Evolutionary conservation across 306 rosid species (phyloP).

Genomic region (Prunus mume): DNA sequence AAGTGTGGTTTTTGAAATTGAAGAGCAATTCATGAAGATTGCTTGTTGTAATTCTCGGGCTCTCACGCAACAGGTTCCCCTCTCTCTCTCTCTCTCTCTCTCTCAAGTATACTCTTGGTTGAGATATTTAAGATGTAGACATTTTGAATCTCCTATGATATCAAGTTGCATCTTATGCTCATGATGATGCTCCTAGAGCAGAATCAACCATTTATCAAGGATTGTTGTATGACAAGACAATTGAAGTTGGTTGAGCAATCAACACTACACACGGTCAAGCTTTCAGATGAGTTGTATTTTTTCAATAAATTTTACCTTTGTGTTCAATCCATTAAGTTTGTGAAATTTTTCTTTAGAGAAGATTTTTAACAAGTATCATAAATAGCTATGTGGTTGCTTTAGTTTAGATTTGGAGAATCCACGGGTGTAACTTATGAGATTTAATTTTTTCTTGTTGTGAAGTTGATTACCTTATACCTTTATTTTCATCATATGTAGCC

Average conservation of each 20-base stretch:
- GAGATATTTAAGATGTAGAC: background rate
- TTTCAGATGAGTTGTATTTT: background rate
- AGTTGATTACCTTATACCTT: too few species aligned
- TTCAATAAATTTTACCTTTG: background rate
- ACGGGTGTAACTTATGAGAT: too few species aligned
- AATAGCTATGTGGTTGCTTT: too few species aligned
- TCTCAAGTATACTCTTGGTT: background rate
- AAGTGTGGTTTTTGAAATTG: slow-evolving; percentile 59
- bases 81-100: slow-evolving; percentile 14
- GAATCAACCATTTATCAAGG: background rate
- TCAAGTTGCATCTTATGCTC: background rate
- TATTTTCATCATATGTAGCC: too few species aligned
- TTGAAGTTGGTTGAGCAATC: background rate
- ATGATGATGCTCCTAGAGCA: background rate
- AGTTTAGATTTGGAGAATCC: too few species aligned
- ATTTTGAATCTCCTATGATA: background rate
- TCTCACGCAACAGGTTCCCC: slow-evolving; percentile 68
- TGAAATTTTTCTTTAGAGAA: background rate
- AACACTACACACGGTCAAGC: background rate
- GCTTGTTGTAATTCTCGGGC: slow-evolving; percentile 69
- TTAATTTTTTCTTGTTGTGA: too few species aligned
- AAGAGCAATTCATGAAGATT: slow-evolving; percentile 74
- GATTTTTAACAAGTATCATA: background rate
- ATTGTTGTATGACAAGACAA: background rate
- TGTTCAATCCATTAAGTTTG: background rate